Evolutionary conservation across 2,329 filamentous ascomycete genomes (phyloP).

Genomic region (Fusarium denticulatum): DNA sequence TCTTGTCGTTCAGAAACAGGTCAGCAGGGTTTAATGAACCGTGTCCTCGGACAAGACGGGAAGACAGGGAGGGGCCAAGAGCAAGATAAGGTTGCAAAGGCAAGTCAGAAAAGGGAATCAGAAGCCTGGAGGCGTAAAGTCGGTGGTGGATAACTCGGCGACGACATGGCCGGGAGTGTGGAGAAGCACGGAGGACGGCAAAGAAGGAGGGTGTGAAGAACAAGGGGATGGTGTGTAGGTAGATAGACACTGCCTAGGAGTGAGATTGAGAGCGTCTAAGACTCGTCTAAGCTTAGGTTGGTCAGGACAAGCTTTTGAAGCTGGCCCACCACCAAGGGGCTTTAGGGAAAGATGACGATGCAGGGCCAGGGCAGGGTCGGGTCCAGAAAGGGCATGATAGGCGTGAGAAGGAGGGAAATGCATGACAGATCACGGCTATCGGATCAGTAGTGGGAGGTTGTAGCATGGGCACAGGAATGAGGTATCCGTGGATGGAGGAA

Average conservation of each 20-base stretch:
- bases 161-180: constrained; percentile 47
- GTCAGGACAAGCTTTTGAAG: constrained; percentile 48
- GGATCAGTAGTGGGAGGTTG: constrained; percentile 15
- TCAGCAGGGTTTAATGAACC: constrained; percentile 35
- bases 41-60: constrained; percentile 35
- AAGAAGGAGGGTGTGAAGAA: constrained; percentile 37
- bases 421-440: constrained; percentile 35
- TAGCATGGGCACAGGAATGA: constrained; percentile 24
- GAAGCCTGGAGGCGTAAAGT: constrained; percentile 37
- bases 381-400: constrained; percentile 21
- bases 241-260: constrained; percentile 10
- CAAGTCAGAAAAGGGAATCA: constrained; percentile 40
- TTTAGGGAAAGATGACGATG: constrained; percentile 40
- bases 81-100: constrained; percentile 46
- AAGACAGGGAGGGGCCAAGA: constrained; percentile 37
- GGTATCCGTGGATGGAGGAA: background rate
- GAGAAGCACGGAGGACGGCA: constrained; percentile 44
- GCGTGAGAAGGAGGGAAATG: constrained; percentile 22
- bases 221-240: constrained; percentile 15
- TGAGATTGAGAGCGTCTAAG: constrained; percentile 16
- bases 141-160: constrained; percentile 49
- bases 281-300: constrained; percentile 28
- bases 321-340: constrained; percentile 38
- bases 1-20: constrained; percentile 13
- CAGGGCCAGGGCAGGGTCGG: constrained; percentile 29